A percentile compares a stretch with the other conserved stretches of the same genome.
These are phyloP conservation scores for Pachysandra terminalis DNA, from an alignment of 164 flowering plant genomes.

Conservation along the genomic window DNA sequence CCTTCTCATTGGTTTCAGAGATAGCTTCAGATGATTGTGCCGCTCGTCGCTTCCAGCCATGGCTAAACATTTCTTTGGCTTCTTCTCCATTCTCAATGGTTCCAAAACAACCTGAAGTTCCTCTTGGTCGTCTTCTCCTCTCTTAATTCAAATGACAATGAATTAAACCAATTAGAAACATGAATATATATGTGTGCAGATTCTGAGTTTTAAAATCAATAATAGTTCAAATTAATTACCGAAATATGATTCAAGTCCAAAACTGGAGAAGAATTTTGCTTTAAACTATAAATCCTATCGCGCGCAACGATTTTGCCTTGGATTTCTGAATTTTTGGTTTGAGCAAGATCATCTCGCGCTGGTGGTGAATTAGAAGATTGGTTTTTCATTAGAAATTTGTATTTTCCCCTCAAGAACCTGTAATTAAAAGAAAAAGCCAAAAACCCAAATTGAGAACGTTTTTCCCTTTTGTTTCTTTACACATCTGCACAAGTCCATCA, in stretches of 20 bases:
- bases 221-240: slow-evolving; percentile 29
- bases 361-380: slow-evolving; percentile 16
- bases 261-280: slow-evolving; percentile 20
- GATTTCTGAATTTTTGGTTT: slow-evolving; percentile 11
- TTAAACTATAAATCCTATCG: slow-evolving; percentile 13
- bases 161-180: not conserved
- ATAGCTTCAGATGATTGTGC: too few species aligned
- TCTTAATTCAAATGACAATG: slow-evolving; percentile 26
- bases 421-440: not conserved
- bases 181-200: not conserved
- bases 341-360: slow-evolving; percentile 14
- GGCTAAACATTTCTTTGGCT: slow-evolving; percentile 34
- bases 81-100: slow-evolving; percentile 30
- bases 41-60: too few species aligned
- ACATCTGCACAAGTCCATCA: not conserved
- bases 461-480: too few species aligned
- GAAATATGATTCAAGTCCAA: slow-evolving; percentile 78
- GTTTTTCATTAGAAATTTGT: slow-evolving; percentile 32
- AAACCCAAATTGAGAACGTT: not conserved
- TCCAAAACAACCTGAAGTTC: slow-evolving; percentile 33
- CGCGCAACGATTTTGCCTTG: slow-evolving; percentile 4
- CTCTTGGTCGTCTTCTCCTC: slow-evolving; percentile 33
- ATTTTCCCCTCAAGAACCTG: slow-evolving; percentile 60
- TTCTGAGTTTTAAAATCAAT: not conserved
- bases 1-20: too few species aligned